These are phyloP conservation scores for Vigna mungo DNA, from an alignment of 306 rosid species.

Conservation along the genomic window DNA sequence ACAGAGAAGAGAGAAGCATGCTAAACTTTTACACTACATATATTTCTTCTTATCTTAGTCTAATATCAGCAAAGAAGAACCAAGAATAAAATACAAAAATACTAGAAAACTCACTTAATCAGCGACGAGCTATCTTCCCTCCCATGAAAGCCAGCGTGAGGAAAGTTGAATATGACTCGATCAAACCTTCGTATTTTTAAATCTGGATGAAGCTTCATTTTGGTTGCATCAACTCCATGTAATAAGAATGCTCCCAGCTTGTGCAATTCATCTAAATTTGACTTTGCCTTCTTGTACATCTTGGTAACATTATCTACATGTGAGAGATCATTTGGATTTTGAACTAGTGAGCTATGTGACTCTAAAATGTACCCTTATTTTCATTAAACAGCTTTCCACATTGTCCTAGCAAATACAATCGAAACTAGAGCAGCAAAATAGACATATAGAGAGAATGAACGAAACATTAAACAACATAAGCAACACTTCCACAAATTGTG, in stretches of 20 bases:
- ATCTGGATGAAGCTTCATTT: slow-evolving; percentile 51
- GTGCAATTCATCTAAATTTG: slow-evolving; percentile 52
- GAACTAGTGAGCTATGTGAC: background rate
- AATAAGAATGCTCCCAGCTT: slow-evolving; percentile 55
- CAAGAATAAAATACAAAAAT: too few relatives aligned
- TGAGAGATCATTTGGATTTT: slow-evolving; percentile 4
- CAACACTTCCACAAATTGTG: background rate
- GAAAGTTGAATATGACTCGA: slow-evolving; percentile 66
- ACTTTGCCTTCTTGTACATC: slow-evolving; percentile 60
- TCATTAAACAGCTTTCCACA: slow-evolving; percentile 1
- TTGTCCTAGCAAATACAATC: slow-evolving; percentile 2
- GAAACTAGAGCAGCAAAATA: slow-evolving; percentile 2
- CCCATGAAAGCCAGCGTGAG: slow-evolving; percentile 66
- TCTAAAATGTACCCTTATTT: background rate
- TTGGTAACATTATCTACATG: slow-evolving; percentile 52
- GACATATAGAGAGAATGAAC: background rate
- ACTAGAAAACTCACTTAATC: slow-evolving; percentile 57
- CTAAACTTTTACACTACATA: background rate
- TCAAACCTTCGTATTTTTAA: slow-evolving; percentile 58
- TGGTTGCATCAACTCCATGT: slow-evolving; percentile 65
- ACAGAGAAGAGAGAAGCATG: background rate
- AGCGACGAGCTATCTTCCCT: slow-evolving; percentile 32
- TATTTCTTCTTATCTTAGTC: background rate
- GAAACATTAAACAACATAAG: background rate
- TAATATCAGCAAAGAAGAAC: background rate